phyloP scores from a whole-genome alignment of 805 yeast genomes.

The Saturnispora ahearnii region DNA sequence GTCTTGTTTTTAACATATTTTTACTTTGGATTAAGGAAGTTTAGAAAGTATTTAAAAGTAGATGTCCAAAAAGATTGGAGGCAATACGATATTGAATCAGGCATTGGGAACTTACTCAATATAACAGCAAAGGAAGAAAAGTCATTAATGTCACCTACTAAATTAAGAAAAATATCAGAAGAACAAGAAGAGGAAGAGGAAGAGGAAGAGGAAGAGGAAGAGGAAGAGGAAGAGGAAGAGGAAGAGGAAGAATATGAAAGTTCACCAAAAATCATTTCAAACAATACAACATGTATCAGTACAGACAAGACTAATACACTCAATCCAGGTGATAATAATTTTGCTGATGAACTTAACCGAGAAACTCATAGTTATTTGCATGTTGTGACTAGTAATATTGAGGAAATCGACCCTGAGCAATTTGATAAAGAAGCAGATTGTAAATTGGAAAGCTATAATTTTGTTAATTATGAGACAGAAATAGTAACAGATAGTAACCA shows the following conservation, averaged over 20 bases:
- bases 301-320: no score
- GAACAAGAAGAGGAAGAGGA: background rate
- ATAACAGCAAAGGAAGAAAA: background rate
- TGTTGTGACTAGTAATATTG: background rate
- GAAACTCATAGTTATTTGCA: background rate
- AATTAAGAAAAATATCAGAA: background rate
- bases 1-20: background rate
- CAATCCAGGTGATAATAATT: no score
- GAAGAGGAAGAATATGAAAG: no score
- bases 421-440: background rate
- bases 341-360: background rate
- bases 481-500: background rate
- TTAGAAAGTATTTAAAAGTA: background rate
- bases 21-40: conserved; percentile 2
- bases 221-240: no score
- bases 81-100: background rate
- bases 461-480: background rate
- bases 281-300: no score
- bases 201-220: no score
- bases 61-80: background rate
- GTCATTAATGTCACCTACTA: background rate
- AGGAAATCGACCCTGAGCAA: background rate
- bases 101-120: background rate
- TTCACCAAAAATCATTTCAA: no score
- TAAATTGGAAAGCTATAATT: background rate